phyloP scores from a whole-genome alignment of 805 yeast genomes.

The Yarrowia sp. region DNA sequence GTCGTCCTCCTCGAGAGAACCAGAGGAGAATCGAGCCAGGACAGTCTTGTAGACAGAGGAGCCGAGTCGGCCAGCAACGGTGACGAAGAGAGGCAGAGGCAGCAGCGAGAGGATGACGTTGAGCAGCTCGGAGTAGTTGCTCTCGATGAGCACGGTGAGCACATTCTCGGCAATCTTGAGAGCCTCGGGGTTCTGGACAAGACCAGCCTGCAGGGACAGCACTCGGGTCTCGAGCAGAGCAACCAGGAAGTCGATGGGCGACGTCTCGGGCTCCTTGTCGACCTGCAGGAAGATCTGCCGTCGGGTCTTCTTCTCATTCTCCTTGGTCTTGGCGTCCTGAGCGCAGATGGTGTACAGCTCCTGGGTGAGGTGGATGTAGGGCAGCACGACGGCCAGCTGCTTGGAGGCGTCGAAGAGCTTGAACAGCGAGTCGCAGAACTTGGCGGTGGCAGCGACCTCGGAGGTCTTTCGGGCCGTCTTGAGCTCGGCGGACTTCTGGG shows the following conservation, averaged over 20 bases:
- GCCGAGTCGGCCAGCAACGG: conserved; percentile 19
- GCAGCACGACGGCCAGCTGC: conserved; percentile 42
- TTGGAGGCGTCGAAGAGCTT: conserved; percentile 65
- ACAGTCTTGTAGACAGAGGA: conserved; percentile 21
- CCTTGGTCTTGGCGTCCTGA: conserved; percentile 39
- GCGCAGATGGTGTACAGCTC: conserved; percentile 13
- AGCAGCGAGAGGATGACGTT: conserved; percentile 14
- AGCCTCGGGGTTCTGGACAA: conserved; percentile 17
- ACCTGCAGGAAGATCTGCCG: conserved; percentile 11
- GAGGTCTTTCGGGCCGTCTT: conserved; percentile 51
- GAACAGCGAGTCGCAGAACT: conserved; percentile 37
- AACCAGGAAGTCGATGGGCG: conserved; percentile 17
- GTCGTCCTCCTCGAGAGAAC: conserved; percentile 48
- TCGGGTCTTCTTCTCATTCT: conserved; percentile 38
- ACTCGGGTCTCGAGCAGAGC: conserved; percentile 11
- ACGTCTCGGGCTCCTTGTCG: conserved; percentile 11
- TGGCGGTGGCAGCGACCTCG: conserved; percentile 10
- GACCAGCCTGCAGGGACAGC: conserved; percentile 15
- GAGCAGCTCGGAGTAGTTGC: conserved; percentile 17
- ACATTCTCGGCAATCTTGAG: conserved; percentile 20
- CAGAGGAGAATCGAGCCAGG: conserved; percentile 4
- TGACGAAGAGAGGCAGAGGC: conserved; percentile 21
- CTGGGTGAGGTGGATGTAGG: conserved; percentile 32
- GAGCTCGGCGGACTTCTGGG: conserved; percentile 67
- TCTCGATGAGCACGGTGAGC: conserved; percentile 12